These are phyloP conservation scores for Olyra latifolia DNA, from an alignment of 176 grass and related monocot genomes.

Conservation along the genomic window DNA sequence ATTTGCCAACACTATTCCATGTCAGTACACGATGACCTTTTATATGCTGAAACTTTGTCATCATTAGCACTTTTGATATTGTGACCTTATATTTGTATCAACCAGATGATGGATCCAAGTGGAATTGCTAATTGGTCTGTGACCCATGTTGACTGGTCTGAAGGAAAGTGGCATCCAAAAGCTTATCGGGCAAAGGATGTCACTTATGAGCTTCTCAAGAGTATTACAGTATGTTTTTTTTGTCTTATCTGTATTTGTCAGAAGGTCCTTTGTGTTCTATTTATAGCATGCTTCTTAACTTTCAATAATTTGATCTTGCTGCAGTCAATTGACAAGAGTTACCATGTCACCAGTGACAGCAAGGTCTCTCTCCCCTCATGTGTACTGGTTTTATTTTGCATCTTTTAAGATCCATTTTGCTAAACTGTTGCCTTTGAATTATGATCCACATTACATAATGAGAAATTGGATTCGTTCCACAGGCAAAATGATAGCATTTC, in stretches of 20 bases:
- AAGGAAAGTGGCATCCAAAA: slow-evolving; percentile 99
- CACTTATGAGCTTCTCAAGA: slow-evolving; percentile 75
- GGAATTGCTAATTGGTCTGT: slow-evolving; percentile 96
- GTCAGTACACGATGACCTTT: slow-evolving; percentile 45
- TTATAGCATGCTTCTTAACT: slow-evolving; percentile 14
- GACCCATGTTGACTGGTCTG: slow-evolving; percentile 98
- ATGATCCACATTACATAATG: neutral
- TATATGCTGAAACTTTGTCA: neutral
- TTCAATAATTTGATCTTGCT: slow-evolving; percentile 20
- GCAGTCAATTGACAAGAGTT: slow-evolving; percentile 85
- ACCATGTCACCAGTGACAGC: slow-evolving; percentile 85
- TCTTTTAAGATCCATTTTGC: neutral
- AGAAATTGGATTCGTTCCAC: neutral
- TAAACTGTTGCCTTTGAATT: neutral
- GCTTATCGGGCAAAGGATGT: slow-evolving; percentile 79
- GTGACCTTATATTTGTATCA: slow-evolving; percentile 11
- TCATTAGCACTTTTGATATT: slow-evolving; percentile 17
- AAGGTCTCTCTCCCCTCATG: slow-evolving; percentile 41
- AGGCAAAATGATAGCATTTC: neutral
- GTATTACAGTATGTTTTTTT: slow-evolving; percentile 66
- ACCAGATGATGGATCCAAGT: slow-evolving; percentile 82
- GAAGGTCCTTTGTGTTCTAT: neutral
- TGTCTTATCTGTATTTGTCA: neutral
- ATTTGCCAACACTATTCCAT: slow-evolving; percentile 84
- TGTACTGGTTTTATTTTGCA: neutral